Conservation (phyloP, 345 rosid species). For the Acer yangbiense region DNA sequence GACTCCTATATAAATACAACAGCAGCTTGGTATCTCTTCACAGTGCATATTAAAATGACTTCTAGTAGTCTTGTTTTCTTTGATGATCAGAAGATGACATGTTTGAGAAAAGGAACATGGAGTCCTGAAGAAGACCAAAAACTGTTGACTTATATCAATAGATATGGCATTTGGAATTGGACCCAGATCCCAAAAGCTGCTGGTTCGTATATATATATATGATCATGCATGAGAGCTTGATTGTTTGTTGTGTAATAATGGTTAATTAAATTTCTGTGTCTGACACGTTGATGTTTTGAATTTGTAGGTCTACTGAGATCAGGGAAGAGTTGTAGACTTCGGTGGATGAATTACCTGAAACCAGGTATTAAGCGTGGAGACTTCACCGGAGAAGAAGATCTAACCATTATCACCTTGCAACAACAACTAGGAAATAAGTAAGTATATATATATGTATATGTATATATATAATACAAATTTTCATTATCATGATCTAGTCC, state of each 20-base stretch:
- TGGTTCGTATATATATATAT: constrained; percentile 17
- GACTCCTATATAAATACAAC: no score
- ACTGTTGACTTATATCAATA: constrained; percentile 31
- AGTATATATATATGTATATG: background rate
- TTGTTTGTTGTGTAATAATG: background rate
- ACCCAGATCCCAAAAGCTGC: constrained; percentile 41
- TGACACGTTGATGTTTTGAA: background rate
- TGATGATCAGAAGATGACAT: background rate
- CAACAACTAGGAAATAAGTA: constrained; percentile 53
- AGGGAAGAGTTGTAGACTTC: constrained; percentile 75
- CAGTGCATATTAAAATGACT: no score
- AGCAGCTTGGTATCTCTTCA: no score
- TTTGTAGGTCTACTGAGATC: constrained; percentile 51
- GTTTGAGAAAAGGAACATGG: constrained; percentile 38
- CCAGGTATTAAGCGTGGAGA: constrained; percentile 63
- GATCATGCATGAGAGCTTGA: background rate
- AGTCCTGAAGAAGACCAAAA: constrained; percentile 39
- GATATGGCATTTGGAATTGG: constrained; percentile 46
- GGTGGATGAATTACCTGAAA: constrained; percentile 65
- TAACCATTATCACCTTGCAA: constrained; percentile 45
- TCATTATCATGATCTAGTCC: no score
- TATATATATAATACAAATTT: no score
- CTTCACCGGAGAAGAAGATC: constrained; percentile 51
- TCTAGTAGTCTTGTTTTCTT: no score
- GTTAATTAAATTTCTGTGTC: background rate